These are phyloP conservation scores for Arabis alpina DNA, from an alignment of 345 rosid species.

Conservation along the genomic window DNA sequence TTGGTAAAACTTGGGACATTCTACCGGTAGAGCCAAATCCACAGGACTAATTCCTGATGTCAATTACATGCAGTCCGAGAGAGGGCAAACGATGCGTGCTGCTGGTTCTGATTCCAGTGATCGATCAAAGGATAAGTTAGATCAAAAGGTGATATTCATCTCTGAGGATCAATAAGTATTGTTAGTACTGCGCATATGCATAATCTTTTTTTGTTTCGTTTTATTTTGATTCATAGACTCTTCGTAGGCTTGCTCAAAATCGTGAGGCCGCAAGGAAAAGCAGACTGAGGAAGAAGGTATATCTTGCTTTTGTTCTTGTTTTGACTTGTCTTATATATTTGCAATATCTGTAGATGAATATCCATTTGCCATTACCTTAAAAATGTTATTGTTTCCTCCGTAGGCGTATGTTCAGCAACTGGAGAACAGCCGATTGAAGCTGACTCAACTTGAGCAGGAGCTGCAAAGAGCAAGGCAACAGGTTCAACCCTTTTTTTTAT, in stretches of 20 bases:
- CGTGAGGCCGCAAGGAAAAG: conserved; percentile 99
- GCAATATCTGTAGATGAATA: conserved; percentile 5
- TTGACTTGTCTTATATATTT: conserved; percentile 3
- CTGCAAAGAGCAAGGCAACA: conserved; percentile 95
- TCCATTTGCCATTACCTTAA: conserved; percentile 22
- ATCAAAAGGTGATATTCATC: conserved; percentile 72
- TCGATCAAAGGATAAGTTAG: conserved; percentile 85
- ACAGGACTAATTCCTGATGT: conserved; percentile 28
- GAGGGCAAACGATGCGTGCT: conserved; percentile 53
- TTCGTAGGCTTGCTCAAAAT: conserved; percentile 97
- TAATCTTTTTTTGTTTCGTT: conserved; percentile 18
- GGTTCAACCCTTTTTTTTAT: conserved; percentile 47
- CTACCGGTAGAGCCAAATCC: conserved; percentile 17
- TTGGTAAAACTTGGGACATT: conserved; percentile 28
- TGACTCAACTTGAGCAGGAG: conserved; percentile 92
- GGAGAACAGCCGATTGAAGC: conserved; percentile 88
- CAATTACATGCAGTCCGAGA: conserved; percentile 62
- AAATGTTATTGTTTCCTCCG: conserved; percentile 8
- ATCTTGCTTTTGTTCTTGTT: conserved; percentile 32
- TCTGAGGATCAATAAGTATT: conserved; percentile 4
- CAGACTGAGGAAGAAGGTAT: conserved; percentile 88
- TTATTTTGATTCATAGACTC: conserved; percentile 54
- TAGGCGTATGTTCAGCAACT: conserved; percentile 96
- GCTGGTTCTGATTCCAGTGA: conserved; percentile 84
- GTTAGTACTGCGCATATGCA: conserved; percentile 19